Base-by-base conservation (phyloP, 2,329 filamentous ascomycete species). In the Diplodia scrobiculata region DNA sequence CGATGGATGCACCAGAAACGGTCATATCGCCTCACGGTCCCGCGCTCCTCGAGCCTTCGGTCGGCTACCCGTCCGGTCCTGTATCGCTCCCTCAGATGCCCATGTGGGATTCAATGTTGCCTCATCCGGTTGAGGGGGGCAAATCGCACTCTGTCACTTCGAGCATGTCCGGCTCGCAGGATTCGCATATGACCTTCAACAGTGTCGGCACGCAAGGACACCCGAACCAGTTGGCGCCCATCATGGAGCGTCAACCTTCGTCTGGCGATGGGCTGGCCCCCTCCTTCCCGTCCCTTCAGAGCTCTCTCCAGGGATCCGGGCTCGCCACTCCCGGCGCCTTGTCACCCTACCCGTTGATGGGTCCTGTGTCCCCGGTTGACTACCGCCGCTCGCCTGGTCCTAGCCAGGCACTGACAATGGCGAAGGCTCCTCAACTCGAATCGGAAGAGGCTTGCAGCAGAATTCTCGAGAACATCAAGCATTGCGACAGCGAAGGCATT, bases 391-490 rank as follows among this genome's bases (percentile, higher is more conserved):
- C 90, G 5, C 88, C 91, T 41, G 86, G 87, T n/a, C 86, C 87
- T 13, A 84, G 84, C 70, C 86, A 88, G 73, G 83, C 86, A 52
- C 80, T 88, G 72, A 88, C 86, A 36, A 83, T 87, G 70, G 85
- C 87, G 29, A 88, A 85, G 75, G 87, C 91, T 19, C 94, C 95
- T 34, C 92, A 96, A 77, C 86, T 98, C 48, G 82, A 87, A 68
- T 89, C 84, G 68, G 94, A 98, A 67, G 91, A 96, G 70, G 91
- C 97, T 76, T 89, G 93, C 71, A 89, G 89, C 74, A 83, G 87
- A 71, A 92, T 98, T 68, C 83, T 96, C 72, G 91, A 96, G 72
- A 93, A 93, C 74, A 93, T 97, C 74, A 89, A 89, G 73, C 85
- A 83, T 71, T 88, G 87, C 70, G 94, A 98, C 76, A 88, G 84